Evolutionary conservation across 805 yeast species (phyloP).

Genomic region (Metschnikowia gruessii): DNA sequence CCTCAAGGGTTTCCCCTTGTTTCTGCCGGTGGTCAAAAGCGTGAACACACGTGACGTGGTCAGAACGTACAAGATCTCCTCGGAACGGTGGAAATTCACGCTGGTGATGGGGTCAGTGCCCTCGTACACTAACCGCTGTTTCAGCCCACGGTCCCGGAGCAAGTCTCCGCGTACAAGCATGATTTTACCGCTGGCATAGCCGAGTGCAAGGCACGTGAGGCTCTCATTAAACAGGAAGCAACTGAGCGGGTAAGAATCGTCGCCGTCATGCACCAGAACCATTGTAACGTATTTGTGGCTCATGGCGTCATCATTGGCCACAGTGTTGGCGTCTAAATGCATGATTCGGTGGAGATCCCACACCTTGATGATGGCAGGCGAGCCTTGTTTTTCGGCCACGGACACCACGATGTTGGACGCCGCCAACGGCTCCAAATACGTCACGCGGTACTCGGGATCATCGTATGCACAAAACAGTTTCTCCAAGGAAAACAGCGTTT

Average conservation of each 20-base stretch:
- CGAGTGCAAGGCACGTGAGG: slow-evolving; percentile 66
- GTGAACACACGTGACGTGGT: slow-evolving; percentile 72
- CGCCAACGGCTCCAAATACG: slow-evolving; percentile 49
- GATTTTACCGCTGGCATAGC: slow-evolving; percentile 82
- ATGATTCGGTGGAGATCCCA: slow-evolving; percentile 66
- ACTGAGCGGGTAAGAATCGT: slow-evolving; percentile 76
- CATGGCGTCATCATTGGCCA: slow-evolving; percentile 14
- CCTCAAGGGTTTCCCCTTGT: slow-evolving; percentile 58
- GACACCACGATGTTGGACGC: slow-evolving; percentile 58
- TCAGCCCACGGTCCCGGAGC: slow-evolving; percentile 81
- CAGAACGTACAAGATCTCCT: slow-evolving; percentile 58
- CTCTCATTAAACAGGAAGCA: slow-evolving; percentile 53
- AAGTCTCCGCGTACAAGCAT: slow-evolving; percentile 84
- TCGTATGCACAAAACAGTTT: slow-evolving; percentile 60
- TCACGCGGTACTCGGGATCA: slow-evolving; percentile 54
- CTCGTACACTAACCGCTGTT: slow-evolving; percentile 77
- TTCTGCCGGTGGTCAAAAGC: slow-evolving; percentile 74
- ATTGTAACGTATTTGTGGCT: slow-evolving; percentile 52
- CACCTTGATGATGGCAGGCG: slow-evolving; percentile 62
- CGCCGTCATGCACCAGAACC: slow-evolving; percentile 64
- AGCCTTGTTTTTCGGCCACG: slow-evolving; percentile 71
- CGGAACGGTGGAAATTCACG: slow-evolving; percentile 54
- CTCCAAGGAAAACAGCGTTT: slow-evolving; percentile 44
- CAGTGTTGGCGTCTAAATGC: slow-evolving; percentile 19
- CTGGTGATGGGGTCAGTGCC: slow-evolving; percentile 81